These are phyloP conservation scores for Abrus pulchellus DNA, from an alignment of 306 rosid species.

Conservation along the genomic window DNA sequence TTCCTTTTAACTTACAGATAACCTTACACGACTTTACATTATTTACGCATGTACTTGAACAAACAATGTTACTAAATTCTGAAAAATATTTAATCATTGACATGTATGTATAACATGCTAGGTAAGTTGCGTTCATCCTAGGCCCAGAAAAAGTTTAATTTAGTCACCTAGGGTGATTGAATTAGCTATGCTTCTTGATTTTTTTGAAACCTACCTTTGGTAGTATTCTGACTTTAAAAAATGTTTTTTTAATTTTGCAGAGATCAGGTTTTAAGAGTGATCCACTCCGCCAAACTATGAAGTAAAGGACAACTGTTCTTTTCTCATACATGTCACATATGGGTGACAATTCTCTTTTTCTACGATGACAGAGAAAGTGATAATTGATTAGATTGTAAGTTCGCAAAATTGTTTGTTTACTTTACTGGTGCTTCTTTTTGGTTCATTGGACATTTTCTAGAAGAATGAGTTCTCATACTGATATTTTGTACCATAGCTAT, in stretches of 20 bases:
- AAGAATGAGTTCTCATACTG: conserved; percentile 39
- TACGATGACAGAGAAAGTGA: conserved; percentile 64
- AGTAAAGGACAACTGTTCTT: conserved; percentile 55
- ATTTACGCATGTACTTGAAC: conserved; percentile 41
- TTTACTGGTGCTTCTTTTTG: conserved; percentile 22
- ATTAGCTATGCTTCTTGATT: conserved; percentile 13
- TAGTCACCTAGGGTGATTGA: conserved; percentile 38
- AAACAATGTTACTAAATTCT: conserved; percentile 29
- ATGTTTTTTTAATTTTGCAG: conserved; percentile 61
- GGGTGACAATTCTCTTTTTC: conserved; percentile 73
- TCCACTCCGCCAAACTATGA: conserved; percentile 50
- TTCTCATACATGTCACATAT: conserved; percentile 69
- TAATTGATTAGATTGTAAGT: conserved; percentile 70
- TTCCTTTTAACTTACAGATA: too few species aligned
- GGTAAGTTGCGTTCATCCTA: conserved; percentile 32
- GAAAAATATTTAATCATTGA: conserved; percentile 29
- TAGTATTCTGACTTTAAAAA: conserved; percentile 24
- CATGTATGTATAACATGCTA: conserved; percentile 27
- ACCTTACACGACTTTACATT: too few species aligned
- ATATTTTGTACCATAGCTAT: conserved; percentile 52
- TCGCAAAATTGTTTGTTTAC: conserved; percentile 31
- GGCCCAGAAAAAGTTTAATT: conserved; percentile 1
- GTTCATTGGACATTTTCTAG: conserved; percentile 20
- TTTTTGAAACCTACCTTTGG: conserved; percentile 30
- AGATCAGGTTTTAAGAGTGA: conserved; percentile 53